These are phyloP conservation scores for Sphaerostilbella broomeana DNA, from an alignment of 2,329 filamentous ascomycete genomes.

Conservation along the genomic window DNA sequence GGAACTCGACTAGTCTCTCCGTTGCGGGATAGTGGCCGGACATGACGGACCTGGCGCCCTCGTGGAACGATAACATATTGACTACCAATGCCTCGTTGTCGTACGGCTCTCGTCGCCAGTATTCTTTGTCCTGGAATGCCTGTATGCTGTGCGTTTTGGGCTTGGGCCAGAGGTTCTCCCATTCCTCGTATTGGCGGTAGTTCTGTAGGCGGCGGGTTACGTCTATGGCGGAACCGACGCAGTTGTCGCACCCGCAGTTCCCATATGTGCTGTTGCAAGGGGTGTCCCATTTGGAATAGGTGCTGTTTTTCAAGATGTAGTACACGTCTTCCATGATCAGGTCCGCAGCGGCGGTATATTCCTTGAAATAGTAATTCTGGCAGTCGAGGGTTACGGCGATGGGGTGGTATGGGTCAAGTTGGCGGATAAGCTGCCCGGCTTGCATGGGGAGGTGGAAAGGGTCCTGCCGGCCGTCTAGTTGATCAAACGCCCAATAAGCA, in stretches of 20 bases:
- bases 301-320: conserved; percentile 51
- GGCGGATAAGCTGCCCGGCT: conserved; percentile 39
- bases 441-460: conserved; percentile 40
- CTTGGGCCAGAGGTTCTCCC: conserved; percentile 37
- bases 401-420: conserved; percentile 55
- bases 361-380: conserved; percentile 52
- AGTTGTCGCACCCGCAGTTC: conserved; percentile 58
- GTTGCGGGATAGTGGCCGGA: conserved; percentile 41
- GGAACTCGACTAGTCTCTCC: conserved; percentile 29
- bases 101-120: conserved; percentile 42
- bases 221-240: conserved; percentile 46
- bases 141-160: conserved; percentile 41
- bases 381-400: conserved; percentile 55
- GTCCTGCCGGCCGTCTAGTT: conserved; percentile 50
- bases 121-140: conserved; percentile 41
- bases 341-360: conserved; percentile 49
- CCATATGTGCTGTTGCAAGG: conserved; percentile 53
- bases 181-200: conserved; percentile 31
- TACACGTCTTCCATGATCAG: conserved; percentile 56
- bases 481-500: conserved; percentile 40
- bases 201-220: conserved; percentile 37
- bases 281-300: conserved; percentile 49
- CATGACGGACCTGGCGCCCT: conserved; percentile 37
- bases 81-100: conserved; percentile 38
- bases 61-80: conserved; percentile 39